Base-by-base conservation (phyloP, 495 filamentous ascomycete species). In the Margaritispora aquatica region DNA sequence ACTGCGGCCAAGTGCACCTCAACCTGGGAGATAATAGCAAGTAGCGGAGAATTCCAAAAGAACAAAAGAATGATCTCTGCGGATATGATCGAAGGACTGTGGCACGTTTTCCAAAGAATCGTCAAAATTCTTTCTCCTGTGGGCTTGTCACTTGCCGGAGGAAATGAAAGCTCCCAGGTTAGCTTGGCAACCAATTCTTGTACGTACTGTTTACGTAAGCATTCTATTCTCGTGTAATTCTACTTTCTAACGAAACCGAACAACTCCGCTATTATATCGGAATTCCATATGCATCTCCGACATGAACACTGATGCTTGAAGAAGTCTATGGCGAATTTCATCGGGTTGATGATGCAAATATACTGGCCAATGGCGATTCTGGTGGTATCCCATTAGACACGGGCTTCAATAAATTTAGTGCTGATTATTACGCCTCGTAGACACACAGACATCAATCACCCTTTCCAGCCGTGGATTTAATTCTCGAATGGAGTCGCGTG, bases 231-330 rank as follows among this genome's bases (percentile, higher is more conserved):
- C 23, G n/a, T 50, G 51, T 26, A 47, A 31, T 31, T 47, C 48
- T 47, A 19, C n/a, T 2, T 31, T 27, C 22, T 27, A 8, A 3
- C 46, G 47, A 29, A 46, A 13, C 24, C 23, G 36, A 44, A 19
- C 51, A 54, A 54, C 38, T 60, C 57, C 57, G 57, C 21, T 52
- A 27, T 29, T 22, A 23, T 36, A 54, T 21, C 27, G 38, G 49
- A 54, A 31, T n/a, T 46, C 51, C 36, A 54, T 22, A 13, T 29
- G 15, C n/a, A 27, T 54, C 34, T 59, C 36, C 36, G 17, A 34
- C n/a, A n/a, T n/a, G n/a, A n/a, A n/a, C n/a, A n/a, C n/a, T n/a
- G n/a, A 44, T 44, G 38, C 29, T 3, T 44, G 38, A 44, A n/a
- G 38, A 52, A 13, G 24, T 7, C 50, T n/a, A 52, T 52, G 50